Evolutionary conservation across 768 basidiomycete genomes (phyloP).

Genomic region (Lactifluus volemus): DNA sequence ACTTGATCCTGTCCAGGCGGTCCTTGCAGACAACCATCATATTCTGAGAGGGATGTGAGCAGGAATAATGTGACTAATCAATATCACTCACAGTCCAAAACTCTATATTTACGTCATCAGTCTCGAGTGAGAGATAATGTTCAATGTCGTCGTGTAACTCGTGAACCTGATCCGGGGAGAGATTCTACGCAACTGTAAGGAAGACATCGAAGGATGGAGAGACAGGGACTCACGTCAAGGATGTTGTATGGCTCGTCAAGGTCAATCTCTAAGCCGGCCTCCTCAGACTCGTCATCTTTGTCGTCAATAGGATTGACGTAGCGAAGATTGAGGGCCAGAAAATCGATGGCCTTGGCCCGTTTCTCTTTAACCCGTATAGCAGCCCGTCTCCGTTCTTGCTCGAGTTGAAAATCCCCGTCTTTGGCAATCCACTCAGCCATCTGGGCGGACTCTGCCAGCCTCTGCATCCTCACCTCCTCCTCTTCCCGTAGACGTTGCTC

Average conservation of each 20-base stretch:
- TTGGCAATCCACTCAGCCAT: conserved; percentile 98
- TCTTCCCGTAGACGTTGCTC: conserved; percentile 86
- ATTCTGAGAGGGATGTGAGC: conserved; percentile 41
- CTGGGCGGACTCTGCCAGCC: conserved; percentile 88
- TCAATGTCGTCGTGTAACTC: conserved; percentile 95
- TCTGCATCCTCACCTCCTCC: conserved; percentile 82
- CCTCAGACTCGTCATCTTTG: conserved; percentile 66
- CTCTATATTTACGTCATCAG: conserved; percentile 77
- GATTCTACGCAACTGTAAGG: conserved; percentile 43
- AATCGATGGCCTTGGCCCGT: conserved; percentile 97
- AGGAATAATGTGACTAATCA: not conserved
- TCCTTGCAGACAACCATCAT: conserved; percentile 98
- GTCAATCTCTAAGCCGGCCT: conserved; percentile 91
- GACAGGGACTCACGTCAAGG: conserved; percentile 63
- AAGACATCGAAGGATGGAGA: not conserved
- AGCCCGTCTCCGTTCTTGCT: conserved; percentile 85
- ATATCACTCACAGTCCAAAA: conserved; percentile 82
- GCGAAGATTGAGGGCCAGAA: conserved; percentile 89
- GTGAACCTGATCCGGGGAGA: conserved; percentile 79
- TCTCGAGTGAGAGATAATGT: conserved; percentile 81
- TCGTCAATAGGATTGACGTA: conserved; percentile 71
- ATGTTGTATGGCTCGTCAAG: conserved; percentile 98
- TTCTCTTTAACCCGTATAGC: conserved; percentile 94
- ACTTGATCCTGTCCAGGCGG: conserved; percentile 67
- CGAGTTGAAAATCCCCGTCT: conserved; percentile 94